Evolutionary conservation across 331 rosid species (phyloP).

Genomic region (Arachis monticola): DNA sequence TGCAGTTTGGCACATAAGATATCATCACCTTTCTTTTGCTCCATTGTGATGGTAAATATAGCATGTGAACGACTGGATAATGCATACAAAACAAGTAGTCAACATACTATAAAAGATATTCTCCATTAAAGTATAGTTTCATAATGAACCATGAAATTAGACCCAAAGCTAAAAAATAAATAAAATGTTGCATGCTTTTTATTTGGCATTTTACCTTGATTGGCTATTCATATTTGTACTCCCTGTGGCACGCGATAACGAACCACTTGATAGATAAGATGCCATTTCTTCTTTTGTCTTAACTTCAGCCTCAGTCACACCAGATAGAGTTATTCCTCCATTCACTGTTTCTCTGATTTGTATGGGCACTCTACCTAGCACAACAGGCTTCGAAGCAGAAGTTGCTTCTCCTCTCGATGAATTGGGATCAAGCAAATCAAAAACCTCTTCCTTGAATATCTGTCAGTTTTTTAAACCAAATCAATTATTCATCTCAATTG

Average conservation of each 20-base stretch:
- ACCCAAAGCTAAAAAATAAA: neutral
- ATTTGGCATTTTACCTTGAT: conserved; percentile 66
- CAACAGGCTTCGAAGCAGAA: conserved; percentile 49
- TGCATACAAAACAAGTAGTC: conserved; percentile 6
- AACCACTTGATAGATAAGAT: conserved; percentile 74
- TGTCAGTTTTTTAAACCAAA: conserved; percentile 37
- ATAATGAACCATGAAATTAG: neutral
- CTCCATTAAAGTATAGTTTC: neutral
- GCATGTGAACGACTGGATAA: conserved; percentile 91
- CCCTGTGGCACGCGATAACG: conserved; percentile 86
- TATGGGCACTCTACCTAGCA: conserved; percentile 71
- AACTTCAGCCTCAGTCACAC: conserved; percentile 86
- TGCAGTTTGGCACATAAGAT: conserved; percentile 84
- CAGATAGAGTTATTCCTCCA: conserved; percentile 93
- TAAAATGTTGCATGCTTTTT: neutral
- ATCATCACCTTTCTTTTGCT: conserved; percentile 92
- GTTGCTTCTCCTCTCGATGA: conserved; percentile 59
- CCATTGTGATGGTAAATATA: conserved; percentile 86
- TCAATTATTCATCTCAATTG: conserved; percentile 2
- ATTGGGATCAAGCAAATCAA: conserved; percentile 80
- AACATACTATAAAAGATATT: conserved; percentile 13
- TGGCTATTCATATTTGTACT: conserved; percentile 96
- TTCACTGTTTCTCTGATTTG: conserved; percentile 83
- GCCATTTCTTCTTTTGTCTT: conserved; percentile 88
- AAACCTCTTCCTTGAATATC: conserved; percentile 97